A percentile compares a stretch with the other conserved stretches of the same genome.
phyloP scores from a whole-genome alignment of 2,329 filamentous ascomycete genomes.

The Fusarium papillatum region DNA sequence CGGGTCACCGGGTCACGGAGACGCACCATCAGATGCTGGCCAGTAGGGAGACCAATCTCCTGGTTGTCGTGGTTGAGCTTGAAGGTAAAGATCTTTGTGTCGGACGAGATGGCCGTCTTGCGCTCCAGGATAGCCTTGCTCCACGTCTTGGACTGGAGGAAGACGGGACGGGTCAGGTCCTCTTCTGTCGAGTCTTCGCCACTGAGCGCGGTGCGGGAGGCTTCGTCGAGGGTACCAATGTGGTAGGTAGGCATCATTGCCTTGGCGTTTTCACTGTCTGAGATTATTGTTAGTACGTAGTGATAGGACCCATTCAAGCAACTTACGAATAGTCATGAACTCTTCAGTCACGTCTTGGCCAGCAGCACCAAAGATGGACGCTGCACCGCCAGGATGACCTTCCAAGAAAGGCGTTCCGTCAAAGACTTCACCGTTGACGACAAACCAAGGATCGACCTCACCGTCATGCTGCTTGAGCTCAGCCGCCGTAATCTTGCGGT shows the following conservation, averaged over 20 bases:
- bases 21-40: constrained; percentile 90
- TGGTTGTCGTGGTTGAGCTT: constrained; percentile 80
- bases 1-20: constrained; percentile 78
- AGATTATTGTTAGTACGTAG: constrained; percentile 42
- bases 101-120: constrained; percentile 79
- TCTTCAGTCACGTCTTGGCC: constrained; percentile 88
- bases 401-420: constrained; percentile 86
- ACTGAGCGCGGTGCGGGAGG: constrained; percentile 67
- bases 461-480: constrained; percentile 79
- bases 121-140: constrained; percentile 77
- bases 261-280: constrained; percentile 93
- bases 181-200: constrained; percentile 52
- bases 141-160: constrained; percentile 82
- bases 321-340: constrained; percentile 90
- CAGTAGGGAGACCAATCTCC: constrained; percentile 81
- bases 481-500: constrained; percentile 74
- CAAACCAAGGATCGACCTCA: constrained; percentile 84
- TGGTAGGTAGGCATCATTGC: constrained; percentile 90
- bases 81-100: constrained; percentile 88
- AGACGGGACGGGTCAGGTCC: constrained; percentile 66
- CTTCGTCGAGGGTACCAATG: constrained; percentile 80
- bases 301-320: neutral
- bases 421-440: constrained; percentile 90
- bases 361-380: constrained; percentile 87
- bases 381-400: constrained; percentile 87